Percentiles rank a stretch among this genome's conserved stretches.
phyloP scores from a whole-genome alignment of 2,329 filamentous ascomycete species.

The Penicillium sumatraense region DNA sequence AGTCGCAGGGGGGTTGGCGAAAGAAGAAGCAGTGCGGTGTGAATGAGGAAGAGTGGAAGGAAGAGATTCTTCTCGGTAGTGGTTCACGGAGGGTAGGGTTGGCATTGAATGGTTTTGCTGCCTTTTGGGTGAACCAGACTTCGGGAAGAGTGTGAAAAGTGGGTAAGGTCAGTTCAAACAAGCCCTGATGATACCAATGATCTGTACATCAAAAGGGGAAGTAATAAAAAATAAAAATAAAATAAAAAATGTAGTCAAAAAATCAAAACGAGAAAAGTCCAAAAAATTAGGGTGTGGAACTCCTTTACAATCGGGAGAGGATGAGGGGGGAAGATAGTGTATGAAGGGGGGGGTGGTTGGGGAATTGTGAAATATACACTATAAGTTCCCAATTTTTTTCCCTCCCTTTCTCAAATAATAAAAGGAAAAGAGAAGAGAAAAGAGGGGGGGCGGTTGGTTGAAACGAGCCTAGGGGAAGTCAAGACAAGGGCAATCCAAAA shows the following conservation, averaged over 20 bases:
- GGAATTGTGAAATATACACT: slow-evolving; percentile 15
- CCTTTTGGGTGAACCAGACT: slow-evolving; percentile 35
- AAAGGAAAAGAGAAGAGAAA: slow-evolving; percentile 12
- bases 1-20: slow-evolving; percentile 26
- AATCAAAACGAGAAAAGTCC: slow-evolving; percentile 5
- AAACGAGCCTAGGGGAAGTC: slow-evolving; percentile 11
- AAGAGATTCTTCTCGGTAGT: slow-evolving; percentile 44
- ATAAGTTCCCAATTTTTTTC: slow-evolving; percentile 14
- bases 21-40: slow-evolving; percentile 26
- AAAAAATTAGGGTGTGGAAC: slow-evolving; percentile 13
- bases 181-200: slow-evolving; percentile 28
- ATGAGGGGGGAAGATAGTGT: slow-evolving; percentile 19
- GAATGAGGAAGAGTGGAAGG: slow-evolving; percentile 33
- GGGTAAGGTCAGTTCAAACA: slow-evolving; percentile 34
- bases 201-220: slow-evolving; percentile 20
- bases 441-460: slow-evolving; percentile 1
- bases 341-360: slow-evolving; percentile 5
- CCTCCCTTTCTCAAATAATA: slow-evolving; percentile 11
- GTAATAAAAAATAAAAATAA: slow-evolving; percentile 22
- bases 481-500: slow-evolving; percentile 8
- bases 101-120: slow-evolving; percentile 45
- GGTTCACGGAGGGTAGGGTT: slow-evolving; percentile 44
- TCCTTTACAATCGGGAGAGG: slow-evolving; percentile 17
- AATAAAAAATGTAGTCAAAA: slow-evolving; percentile 6
- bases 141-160: slow-evolving; percentile 30